Evolutionary conservation across 129 eudicot genomes (phyloP), one percentile per base, ranked within the genome.

Genomic region (Helianthus tuberosus): DNA sequence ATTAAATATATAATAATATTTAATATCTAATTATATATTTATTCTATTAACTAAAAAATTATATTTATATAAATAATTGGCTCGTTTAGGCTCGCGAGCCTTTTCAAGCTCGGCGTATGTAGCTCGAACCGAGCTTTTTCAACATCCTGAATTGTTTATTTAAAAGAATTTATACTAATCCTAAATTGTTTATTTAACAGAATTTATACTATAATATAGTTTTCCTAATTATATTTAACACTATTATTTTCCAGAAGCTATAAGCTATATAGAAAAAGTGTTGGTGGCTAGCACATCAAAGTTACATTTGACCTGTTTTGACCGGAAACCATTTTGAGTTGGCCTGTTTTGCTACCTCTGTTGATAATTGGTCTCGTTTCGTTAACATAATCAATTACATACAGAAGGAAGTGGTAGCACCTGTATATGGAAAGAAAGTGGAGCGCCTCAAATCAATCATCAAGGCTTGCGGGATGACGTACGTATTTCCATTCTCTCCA

Each of bases 401-500:
- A 75, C 90, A 90, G 97, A 88, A 79, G 86, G 90, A 91, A 78
- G 77, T 77, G 50, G 47, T 79, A 58, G 83, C 90, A 14, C 82
- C 97, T 69, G 90, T 77, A 59, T 85, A 90, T 86, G 96, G 99
- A 58, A 94, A 94, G 83, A 76, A 75, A 8, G 99, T 91, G 73
- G 99, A 94, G 81, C 88, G 78, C 78, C 94, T 94, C 44, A 94
- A 85, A 77, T 85, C 94, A 51, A 68, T 94, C 63, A 90, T 91
- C 66, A 94, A 91, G 80, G 87, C 99, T 68, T 94, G 96, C 64
- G 97, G 97, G 76, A 83, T 94, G 93, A 89, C 87, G 99, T 94
- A 89, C 87, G 97, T 94, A 47, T 44, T n/a, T 77, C 25, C 25
- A 6, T 35, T 66, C 23, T 1, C 4, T 70, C 67, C 35, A 17